Conservation (phyloP, 2,329 filamentous ascomycete species). For the Phoma sp. region DNA sequence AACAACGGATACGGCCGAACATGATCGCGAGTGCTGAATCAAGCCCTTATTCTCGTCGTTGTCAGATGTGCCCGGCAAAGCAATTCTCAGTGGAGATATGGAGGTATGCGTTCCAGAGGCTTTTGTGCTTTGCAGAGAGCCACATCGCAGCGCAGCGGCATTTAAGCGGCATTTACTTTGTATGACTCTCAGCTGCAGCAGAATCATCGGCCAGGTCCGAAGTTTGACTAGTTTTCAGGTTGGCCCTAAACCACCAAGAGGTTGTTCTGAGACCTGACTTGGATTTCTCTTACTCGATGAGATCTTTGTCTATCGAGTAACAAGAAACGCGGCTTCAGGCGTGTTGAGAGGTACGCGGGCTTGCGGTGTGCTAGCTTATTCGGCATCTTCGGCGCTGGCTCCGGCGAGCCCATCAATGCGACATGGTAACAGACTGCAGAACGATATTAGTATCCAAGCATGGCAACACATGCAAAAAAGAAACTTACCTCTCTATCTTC, state of each 20-base stretch:
- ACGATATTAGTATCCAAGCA: not conserved
- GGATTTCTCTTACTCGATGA: conserved; percentile 43
- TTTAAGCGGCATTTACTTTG: conserved; percentile 6
- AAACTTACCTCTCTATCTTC: not conserved
- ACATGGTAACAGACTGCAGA: not conserved
- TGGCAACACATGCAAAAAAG: not conserved
- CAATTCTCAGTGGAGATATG: too few relatives aligned
- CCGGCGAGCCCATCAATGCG: conserved; percentile 13
- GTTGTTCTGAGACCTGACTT: conserved; percentile 10
- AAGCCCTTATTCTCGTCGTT: not conserved
- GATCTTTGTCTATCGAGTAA: conserved; percentile 43
- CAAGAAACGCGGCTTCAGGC: conserved; percentile 17
- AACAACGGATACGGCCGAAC: conserved; percentile 10
- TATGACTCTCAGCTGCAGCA: conserved; percentile 7
- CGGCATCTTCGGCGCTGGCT: conserved; percentile 27
- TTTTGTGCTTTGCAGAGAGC: not conserved
- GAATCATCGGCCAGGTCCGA: conserved; percentile 36
- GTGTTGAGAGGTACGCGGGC: conserved; percentile 34
- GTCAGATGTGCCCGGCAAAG: not conserved
- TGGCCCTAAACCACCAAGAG: conserved; percentile 20
- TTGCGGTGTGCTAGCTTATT: conserved; percentile 33
- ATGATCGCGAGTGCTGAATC: not conserved
- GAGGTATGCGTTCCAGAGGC: not conserved
- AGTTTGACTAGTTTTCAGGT: conserved; percentile 10
- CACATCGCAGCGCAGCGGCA: conserved; percentile 2